phyloP scores from a whole-genome alignment of 495 filamentous ascomycete genomes.

The Cryomyces minteri region DNA sequence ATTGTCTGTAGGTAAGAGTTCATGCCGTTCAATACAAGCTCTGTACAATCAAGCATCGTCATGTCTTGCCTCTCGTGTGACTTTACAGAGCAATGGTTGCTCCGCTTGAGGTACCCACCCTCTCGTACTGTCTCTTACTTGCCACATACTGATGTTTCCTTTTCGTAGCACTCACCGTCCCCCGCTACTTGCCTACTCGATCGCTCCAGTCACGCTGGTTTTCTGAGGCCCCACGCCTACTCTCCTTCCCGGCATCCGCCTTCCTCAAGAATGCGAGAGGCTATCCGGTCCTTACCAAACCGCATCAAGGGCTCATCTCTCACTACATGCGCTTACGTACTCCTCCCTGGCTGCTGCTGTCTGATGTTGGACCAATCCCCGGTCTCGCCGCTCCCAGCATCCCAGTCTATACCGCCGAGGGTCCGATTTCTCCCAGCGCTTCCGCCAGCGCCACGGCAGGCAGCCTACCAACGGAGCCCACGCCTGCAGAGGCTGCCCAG shows the following conservation, averaged over 20 bases:
- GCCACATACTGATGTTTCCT: not conserved
- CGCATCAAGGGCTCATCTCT: constrained; percentile 62
- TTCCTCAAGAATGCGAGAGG: constrained; percentile 69
- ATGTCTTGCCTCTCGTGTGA: no score
- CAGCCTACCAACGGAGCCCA: constrained; percentile 23
- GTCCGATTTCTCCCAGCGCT: constrained; percentile 17
- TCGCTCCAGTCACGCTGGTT: constrained; percentile 79
- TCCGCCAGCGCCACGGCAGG: constrained; percentile 25
- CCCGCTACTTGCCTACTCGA: constrained; percentile 55
- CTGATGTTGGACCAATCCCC: constrained; percentile 51
- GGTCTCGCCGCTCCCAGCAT: constrained; percentile 27
- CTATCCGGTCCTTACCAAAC: constrained; percentile 63
- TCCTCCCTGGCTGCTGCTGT: constrained; percentile 64
- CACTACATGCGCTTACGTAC: constrained; percentile 69
- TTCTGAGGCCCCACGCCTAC: constrained; percentile 70
- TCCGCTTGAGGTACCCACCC: not conserved
- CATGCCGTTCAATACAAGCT: not conserved
- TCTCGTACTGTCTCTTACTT: not conserved
- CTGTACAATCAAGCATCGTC: constrained; percentile 1
- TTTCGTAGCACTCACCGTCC: constrained; percentile 51
- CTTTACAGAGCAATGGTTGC: not conserved
- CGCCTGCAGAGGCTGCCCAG: constrained; percentile 39
- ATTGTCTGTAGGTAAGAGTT: constrained; percentile 67
- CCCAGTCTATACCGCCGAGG: constrained; percentile 16
- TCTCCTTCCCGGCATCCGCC: constrained; percentile 43